Evolutionary conservation across 2,329 filamentous ascomycete genomes (phyloP), one percentile per base, ranked within the genome.

Genomic region (Fusarium verrucosum): DNA sequence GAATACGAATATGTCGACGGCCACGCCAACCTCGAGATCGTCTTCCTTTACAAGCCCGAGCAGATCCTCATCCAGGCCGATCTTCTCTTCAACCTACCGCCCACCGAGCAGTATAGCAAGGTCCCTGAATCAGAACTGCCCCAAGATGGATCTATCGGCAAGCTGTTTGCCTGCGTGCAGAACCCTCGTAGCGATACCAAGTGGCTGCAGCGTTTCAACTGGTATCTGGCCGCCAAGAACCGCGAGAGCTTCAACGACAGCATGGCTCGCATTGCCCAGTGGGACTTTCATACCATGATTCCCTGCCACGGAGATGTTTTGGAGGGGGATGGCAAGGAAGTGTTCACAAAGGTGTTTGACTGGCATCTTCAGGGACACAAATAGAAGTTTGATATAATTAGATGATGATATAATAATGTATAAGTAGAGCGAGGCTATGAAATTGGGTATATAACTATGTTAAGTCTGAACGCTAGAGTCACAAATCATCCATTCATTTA

Each of bases 251-350:
- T 93, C 76, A 88, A 88, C 65, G 82, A 87, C 62, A 93, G 89
- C 68, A 79, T 92, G 36, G 79, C 77, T 68, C 83, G 84, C 59
- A 94, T 98, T 63, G 82, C 87, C 50, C 75, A 77, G 51, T 99
- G 94, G 94, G 89, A 94, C 57, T 97, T 97, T 74, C 86, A 89
- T 65, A 88, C 88, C 35, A 83, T 98, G 46, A 88, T 99, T 58
- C 93, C 94, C 1, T 98, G 94, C 75, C 95, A 99, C 78, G 95
- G 95, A 10, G 95, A 99, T 79, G 89, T 91, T 16, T 88, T 98
- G 66, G 89, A 95, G 75, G 82, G 80, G 3, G 76, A 81, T 62
- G 93, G 85, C 10, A 97, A 96, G 82, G 84, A 84, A 11, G 81
- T 91, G 16, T 96, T 94, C 67, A 80, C 84, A 71, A 92, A 91